Evolutionary conservation across 108 stramenopile genomes (phyloP), one percentile per base, ranked within the genome.

Genomic region (Cylindrotheca closterium): DNA sequence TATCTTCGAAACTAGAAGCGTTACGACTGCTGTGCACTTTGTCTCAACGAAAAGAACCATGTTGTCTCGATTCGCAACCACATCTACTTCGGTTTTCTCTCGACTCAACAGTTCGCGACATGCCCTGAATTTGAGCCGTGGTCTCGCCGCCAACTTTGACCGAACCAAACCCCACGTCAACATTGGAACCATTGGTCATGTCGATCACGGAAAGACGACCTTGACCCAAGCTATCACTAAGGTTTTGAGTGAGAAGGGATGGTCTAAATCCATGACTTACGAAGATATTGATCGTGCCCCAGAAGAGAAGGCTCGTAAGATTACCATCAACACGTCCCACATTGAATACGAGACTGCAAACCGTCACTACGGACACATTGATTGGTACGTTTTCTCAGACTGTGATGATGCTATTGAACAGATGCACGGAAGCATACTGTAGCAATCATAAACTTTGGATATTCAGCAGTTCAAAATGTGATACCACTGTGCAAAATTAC

Each of bases 131-230:
- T 42, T 73, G 27, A 65, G 58, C 29, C 65, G 73, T 62, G 73
- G 66, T 29, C 67, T 71, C 45, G 68, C 70, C 15, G 61, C 55
- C 23, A 58, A 62, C 31, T 99, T 88, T 73, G 71, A 83, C 51
- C 94, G 98, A 52, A 67, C 71, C 71, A 98, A 98, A 78, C 97
- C 97, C 22, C 97, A 98, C 80, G 91, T 97, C 10, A 98, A 98
- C 79, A 96, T 99, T 61, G 99, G 99, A 34, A 99, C 99, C 64
- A 99, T 99, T 67, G 99, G 99, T 51, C 97, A 99, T 65, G 97
- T 98, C 74, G 99, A 99, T 81, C 99, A 99, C 83, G 99, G 99
- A 63, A 99, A 99, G 71, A 99, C 99, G 47, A 99, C 99, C 5
- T 80, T 99, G 51, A 99, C 99, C 21, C 97, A 98, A 65, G 99